phyloP scores from a whole-genome alignment of 2,329 filamentous ascomycete species.

The Leptosphaerulina australis region DNA sequence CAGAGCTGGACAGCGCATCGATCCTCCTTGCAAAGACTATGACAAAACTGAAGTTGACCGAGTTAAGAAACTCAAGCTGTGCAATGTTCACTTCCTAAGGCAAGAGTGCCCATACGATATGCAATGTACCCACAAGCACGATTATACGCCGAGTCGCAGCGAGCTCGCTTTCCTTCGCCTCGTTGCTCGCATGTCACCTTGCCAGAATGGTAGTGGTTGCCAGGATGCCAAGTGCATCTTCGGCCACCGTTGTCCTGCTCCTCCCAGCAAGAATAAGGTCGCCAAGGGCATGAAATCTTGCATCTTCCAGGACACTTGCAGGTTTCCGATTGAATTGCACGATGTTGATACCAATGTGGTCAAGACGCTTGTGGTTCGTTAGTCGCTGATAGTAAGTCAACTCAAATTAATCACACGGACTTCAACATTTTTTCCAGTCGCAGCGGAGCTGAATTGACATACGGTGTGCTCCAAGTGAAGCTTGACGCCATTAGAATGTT shows the following conservation, averaged over 20 bases:
- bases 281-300: slow-evolving; percentile 60
- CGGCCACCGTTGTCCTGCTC: slow-evolving; percentile 66
- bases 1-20: slow-evolving; percentile 64
- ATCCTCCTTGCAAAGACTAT: slow-evolving; percentile 57
- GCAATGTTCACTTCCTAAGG: slow-evolving; percentile 66
- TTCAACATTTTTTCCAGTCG: too few species aligned
- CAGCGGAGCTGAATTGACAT: too few species aligned
- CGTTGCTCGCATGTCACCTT: slow-evolving; percentile 68
- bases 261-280: slow-evolving; percentile 45
- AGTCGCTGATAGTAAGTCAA: not conserved
- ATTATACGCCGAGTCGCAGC: slow-evolving; percentile 58
- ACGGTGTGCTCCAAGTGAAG: too few species aligned
- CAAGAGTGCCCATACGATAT: slow-evolving; percentile 62
- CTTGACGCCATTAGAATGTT: too few species aligned
- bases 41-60: slow-evolving; percentile 63
- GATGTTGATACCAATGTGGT: slow-evolving; percentile 63
- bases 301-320: slow-evolving; percentile 63
- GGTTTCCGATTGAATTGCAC: slow-evolving; percentile 64
- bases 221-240: slow-evolving; percentile 67
- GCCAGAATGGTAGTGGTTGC: slow-evolving; percentile 62
- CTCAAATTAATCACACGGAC: not conserved
- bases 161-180: slow-evolving; percentile 62
- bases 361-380: slow-evolving; percentile 54
- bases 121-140: slow-evolving; percentile 62
- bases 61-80: slow-evolving; percentile 67